Evolutionary conservation across 31 red algal genomes (phyloP), one percentile per base, ranked within the genome.

Genomic region (Bonnemaisonia californica): DNA sequence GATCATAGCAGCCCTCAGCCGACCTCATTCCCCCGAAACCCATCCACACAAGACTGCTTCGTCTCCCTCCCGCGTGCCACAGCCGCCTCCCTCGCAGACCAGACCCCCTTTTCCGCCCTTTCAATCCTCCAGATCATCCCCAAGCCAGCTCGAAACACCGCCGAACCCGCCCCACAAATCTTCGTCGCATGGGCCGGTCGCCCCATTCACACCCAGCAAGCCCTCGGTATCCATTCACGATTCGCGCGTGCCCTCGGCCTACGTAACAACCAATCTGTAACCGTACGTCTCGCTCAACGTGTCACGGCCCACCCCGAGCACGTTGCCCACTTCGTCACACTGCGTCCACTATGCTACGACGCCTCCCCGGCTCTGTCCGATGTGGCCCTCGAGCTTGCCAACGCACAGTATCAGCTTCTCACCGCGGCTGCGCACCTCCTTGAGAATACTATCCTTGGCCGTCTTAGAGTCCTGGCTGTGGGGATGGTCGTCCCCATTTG

Each of bases 181-280:
- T 74, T 74, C 75, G 69, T 81, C 42, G 85, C 76, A 28, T 81
- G 85, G 64, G 34, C 75, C 55, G 75, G 67, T 26, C 73, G 55
- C 3, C 74, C 85, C 16, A 51, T 39, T 9, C 13, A 18, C 24
- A 21, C 35, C 4, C 69, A 39, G 13, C 41, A 72, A 32, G 32
- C 56, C 19, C 48, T 81, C 27, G 27, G 31, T 19, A 54, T 89
- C 29, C 76, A 89, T 74, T 68, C 75, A 23, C 31, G 39, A 21
- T 63, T 74, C 38, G 64, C 85, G 23, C 38, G 32, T 37, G 36
- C 85, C 29, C 85, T 81, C 54, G 19, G 27, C 63, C 76, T 89
- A 28, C 63, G 30, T 60, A 29, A 80, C 28, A 40, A 51, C 37
- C 29, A 75, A 4, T 12, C 39, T 5, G 48, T 89, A 51, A 42